Percentiles rank a stretch among this genome's conserved stretches.
These are phyloP conservation scores for Zea luxurians DNA, from an alignment of 176 grass and related monocot genomes.

Conservation along the genomic window DNA sequence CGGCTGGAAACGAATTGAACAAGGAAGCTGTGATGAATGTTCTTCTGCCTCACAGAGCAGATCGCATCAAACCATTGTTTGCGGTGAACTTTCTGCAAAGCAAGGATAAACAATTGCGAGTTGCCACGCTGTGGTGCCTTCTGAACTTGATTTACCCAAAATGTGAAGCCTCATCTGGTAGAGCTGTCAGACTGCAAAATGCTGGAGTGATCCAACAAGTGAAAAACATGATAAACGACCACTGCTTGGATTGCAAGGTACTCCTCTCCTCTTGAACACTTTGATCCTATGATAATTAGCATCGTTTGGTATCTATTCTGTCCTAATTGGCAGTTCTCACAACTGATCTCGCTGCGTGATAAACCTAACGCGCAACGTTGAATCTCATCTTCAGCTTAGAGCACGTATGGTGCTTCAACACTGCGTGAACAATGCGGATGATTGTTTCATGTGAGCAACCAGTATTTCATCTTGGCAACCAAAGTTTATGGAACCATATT, in stretches of 20 bases:
- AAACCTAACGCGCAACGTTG: neutral
- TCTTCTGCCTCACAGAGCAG: conserved; percentile 44
- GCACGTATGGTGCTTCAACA: conserved; percentile 85
- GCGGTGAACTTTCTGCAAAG: conserved; percentile 69
- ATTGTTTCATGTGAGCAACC: conserved; percentile 43
- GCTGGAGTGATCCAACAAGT: conserved; percentile 83
- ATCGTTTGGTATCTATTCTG: neutral
- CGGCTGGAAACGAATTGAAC: conserved; percentile 55
- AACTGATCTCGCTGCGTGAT: neutral
- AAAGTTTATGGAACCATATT: conserved; percentile 20
- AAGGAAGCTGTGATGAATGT: conserved; percentile 75
- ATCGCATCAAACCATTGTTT: conserved; percentile 42
- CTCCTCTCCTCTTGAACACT: neutral
- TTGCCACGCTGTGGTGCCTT: conserved; percentile 86
- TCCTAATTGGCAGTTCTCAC: neutral
- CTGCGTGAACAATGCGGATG: conserved; percentile 48
- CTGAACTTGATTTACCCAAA: conserved; percentile 71
- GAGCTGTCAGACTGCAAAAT: conserved; percentile 59
- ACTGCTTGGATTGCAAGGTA: conserved; percentile 96
- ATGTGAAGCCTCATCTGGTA: conserved; percentile 48
- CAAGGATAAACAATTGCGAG: conserved; percentile 75
- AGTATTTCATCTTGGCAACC: conserved; percentile 4
- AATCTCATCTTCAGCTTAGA: conserved; percentile 64
- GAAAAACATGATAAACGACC: conserved; percentile 84
- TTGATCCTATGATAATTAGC: neutral